A percentile compares a stretch with the other conserved stretches of the same genome.
Conservation (phyloP, 129 eudicot genomes). For the Flaveria ramosissima region DNA sequence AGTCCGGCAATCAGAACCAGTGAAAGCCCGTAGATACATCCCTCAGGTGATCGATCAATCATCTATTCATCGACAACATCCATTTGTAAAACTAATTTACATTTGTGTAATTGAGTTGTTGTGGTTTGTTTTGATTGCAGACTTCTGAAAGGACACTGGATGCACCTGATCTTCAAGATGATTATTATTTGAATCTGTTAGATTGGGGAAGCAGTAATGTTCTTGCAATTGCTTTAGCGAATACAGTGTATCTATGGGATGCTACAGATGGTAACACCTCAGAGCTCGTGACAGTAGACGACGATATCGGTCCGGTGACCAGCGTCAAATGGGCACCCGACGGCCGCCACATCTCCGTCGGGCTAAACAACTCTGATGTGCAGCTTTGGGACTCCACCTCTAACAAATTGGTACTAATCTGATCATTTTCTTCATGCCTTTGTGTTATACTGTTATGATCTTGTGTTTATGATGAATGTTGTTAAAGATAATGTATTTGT, state of each 20-base stretch:
- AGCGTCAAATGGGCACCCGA: slow-evolving; percentile 43
- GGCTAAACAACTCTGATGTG: slow-evolving; percentile 66
- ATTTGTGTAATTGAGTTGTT: not conserved
- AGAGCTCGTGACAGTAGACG: slow-evolving; percentile 68
- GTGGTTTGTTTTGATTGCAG: slow-evolving; percentile 35
- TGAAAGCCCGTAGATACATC: slow-evolving; percentile 62
- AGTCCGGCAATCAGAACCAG: slow-evolving; percentile 50
- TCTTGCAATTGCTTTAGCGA: not conserved
- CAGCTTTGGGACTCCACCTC: slow-evolving; percentile 85
- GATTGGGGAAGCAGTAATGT: slow-evolving; percentile 6
- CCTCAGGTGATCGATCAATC: slow-evolving; percentile 58
- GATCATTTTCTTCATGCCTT: not conserved
- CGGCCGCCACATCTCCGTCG: slow-evolving; percentile 71
- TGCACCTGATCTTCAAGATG: slow-evolving; percentile 79
- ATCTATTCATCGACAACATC: not conserved
- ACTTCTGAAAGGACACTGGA: slow-evolving; percentile 84
- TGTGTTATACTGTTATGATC: too few species aligned
- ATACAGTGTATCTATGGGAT: slow-evolving; percentile 76
- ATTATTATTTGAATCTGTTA: slow-evolving; percentile 54
- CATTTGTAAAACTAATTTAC: not conserved
- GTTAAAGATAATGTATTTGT: not conserved
- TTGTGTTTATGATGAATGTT: not conserved
- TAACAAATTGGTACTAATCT: slow-evolving; percentile 48
- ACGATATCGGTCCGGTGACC: slow-evolving; percentile 68
- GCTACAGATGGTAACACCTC: slow-evolving; percentile 62